Conservation (phyloP, 78 protist genomes). For the Guillardia theta region DNA sequence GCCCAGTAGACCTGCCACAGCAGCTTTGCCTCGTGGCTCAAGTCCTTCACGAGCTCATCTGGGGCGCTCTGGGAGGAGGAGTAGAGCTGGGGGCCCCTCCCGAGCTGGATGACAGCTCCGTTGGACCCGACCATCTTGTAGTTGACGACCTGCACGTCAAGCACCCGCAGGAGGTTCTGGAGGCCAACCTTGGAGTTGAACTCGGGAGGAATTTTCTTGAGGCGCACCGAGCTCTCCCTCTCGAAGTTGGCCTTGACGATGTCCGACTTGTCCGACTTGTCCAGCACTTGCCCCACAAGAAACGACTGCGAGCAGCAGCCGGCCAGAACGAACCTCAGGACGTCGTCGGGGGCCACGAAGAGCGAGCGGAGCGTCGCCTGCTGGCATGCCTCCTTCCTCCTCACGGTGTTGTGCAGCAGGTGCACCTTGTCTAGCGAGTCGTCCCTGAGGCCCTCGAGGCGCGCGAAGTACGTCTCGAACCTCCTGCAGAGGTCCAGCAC, state of each 20-base stretch:
- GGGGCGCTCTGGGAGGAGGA: background rate
- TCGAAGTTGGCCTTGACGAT: background rate
- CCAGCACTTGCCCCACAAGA: background rate
- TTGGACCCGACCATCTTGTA: too few species aligned
- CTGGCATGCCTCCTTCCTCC: background rate
- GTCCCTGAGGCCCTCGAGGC: background rate
- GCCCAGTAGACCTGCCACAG: background rate
- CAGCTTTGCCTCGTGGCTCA: background rate
- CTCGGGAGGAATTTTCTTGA: background rate
- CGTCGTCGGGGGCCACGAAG: background rate
- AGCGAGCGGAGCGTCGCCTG: background rate
- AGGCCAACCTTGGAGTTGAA: background rate
- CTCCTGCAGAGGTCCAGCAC: background rate
- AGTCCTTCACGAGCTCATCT: background rate
- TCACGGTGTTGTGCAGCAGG: background rate
- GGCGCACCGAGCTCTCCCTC: background rate
- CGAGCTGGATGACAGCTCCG: background rate
- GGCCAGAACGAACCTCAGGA: conserved; percentile 18
- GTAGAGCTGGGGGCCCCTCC: background rate
- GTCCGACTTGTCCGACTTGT: background rate
- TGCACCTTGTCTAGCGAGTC: background rate
- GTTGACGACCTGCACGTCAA: too few species aligned
- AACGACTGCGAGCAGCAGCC: background rate
- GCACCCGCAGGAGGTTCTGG: background rate
- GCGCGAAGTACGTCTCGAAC: background rate